Evolutionary conservation across 257 asterid genomes (phyloP).

Genomic region (Ophiorrhiza pumila): DNA sequence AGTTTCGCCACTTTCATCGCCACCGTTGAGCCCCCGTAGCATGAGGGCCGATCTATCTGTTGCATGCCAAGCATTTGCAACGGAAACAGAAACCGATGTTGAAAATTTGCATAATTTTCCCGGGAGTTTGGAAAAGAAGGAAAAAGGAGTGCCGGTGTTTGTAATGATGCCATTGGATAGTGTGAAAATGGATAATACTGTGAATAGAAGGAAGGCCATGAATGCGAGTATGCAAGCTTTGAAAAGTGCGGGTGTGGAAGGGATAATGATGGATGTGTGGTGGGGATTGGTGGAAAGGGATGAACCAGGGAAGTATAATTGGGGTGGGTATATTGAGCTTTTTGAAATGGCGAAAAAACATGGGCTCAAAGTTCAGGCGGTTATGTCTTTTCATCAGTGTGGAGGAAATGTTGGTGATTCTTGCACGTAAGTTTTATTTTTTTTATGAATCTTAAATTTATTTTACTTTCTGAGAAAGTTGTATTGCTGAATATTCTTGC

Average conservation of each 20-base stretch:
- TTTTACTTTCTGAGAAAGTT: not conserved
- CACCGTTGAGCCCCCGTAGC: slow-evolving; percentile 74
- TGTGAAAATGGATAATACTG: slow-evolving; percentile 76
- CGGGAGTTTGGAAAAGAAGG: slow-evolving; percentile 22
- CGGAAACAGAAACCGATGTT: slow-evolving; percentile 30
- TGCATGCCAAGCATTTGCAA: slow-evolving; percentile 70
- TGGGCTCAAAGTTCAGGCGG: slow-evolving; percentile 94
- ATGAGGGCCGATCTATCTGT: slow-evolving; percentile 59
- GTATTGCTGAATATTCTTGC: not conserved
- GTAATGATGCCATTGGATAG: slow-evolving; percentile 99
- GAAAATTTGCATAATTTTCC: slow-evolving; percentile 29
- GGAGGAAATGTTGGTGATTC: slow-evolving; percentile 99
- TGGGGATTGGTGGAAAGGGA: slow-evolving; percentile 95
- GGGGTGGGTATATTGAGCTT: slow-evolving; percentile 87
- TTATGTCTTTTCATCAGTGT: slow-evolving; percentile 96
- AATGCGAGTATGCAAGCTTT: slow-evolving; percentile 92
- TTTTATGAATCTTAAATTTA: not conserved
- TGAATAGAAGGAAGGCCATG: slow-evolving; percentile 93
- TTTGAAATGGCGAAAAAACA: slow-evolving; percentile 90
- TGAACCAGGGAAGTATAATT: slow-evolving; percentile 69
- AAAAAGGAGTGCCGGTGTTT: slow-evolving; percentile 77
- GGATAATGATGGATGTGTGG: slow-evolving; percentile 99
- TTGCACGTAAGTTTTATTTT: slow-evolving; percentile 59
- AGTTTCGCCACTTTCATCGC: slow-evolving; percentile 74
- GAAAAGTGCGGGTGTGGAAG: slow-evolving; percentile 94